Evolutionary conservation across 2,329 filamentous ascomycete species (phyloP).

Genomic region (Saccharata proteae): DNA sequence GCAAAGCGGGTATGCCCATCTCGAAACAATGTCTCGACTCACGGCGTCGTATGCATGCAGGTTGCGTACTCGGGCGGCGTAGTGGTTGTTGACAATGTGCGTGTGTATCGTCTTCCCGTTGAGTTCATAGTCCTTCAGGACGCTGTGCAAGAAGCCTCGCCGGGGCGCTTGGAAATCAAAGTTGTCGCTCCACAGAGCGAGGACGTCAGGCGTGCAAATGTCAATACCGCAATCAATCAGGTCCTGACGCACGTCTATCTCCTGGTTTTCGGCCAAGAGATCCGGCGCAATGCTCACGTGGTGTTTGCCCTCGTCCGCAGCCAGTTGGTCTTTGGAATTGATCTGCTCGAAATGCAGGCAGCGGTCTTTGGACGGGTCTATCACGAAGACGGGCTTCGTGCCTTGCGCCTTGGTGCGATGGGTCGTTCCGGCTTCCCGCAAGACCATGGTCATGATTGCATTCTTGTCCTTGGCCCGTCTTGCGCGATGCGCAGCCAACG

Average conservation of each 20-base stretch:
- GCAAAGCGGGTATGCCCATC: slow-evolving; percentile 81
- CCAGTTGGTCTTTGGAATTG: slow-evolving; percentile 47
- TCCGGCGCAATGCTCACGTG: slow-evolving; percentile 65
- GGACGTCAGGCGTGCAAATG: slow-evolving; percentile 91
- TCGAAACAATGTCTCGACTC: slow-evolving; percentile 69
- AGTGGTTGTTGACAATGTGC: slow-evolving; percentile 70
- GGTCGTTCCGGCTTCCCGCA: slow-evolving; percentile 61
- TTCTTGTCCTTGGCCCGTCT: slow-evolving; percentile 77
- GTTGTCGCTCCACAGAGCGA: slow-evolving; percentile 92
- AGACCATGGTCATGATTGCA: slow-evolving; percentile 93
- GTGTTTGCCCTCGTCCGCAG: slow-evolving; percentile 33
- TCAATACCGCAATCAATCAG: slow-evolving; percentile 91
- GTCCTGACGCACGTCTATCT: slow-evolving; percentile 76
- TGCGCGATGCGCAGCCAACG: slow-evolving; percentile 66
- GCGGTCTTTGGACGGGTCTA: slow-evolving; percentile 67
- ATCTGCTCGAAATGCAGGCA: slow-evolving; percentile 95
- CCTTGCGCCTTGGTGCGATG: slow-evolving; percentile 69
- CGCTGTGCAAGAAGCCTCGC: slow-evolving; percentile 79
- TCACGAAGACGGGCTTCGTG: slow-evolving; percentile 70
- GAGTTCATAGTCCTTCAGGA: slow-evolving; percentile 91
- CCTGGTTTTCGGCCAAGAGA: slow-evolving; percentile 58
- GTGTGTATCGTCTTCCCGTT: slow-evolving; percentile 96
- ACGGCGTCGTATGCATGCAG: slow-evolving; percentile 84
- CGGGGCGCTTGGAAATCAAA: slow-evolving; percentile 91
- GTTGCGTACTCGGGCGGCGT: slow-evolving; percentile 75